Conservation (phyloP, 2,329 filamentous ascomycete genomes). For the Lasiodiplodia gonubiensis region DNA sequence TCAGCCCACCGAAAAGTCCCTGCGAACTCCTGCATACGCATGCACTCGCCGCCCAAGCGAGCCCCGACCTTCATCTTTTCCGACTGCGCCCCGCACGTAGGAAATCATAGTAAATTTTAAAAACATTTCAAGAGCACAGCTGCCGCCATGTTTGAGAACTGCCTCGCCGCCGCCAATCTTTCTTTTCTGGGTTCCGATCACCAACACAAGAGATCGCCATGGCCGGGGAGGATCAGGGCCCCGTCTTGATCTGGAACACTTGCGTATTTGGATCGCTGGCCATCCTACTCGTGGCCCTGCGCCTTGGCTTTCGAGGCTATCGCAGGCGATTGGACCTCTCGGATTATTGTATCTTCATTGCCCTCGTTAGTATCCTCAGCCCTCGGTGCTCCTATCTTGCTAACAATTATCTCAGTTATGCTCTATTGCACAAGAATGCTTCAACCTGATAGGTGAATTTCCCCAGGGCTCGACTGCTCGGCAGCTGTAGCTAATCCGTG, state of each 20-base stretch:
- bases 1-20: conserved; percentile 16
- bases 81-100: not conserved
- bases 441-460: conserved; percentile 1
- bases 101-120: not conserved
- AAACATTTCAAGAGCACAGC: conserved; percentile 2
- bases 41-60: conserved; percentile 15
- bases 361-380: not conserved
- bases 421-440: conserved; percentile 13
- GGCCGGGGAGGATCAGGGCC: conserved; percentile 12
- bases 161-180: conserved; percentile 14
- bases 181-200: conserved; percentile 15
- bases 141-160: conserved; percentile 10
- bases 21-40: conserved; percentile 15
- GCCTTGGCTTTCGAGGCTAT: conserved; percentile 22
- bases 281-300: conserved; percentile 15
- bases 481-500: not conserved
- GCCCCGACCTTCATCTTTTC: not conserved
- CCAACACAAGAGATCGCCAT: conserved; percentile 17
- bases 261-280: conserved; percentile 10
- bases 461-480: not conserved
- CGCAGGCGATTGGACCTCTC: conserved; percentile 18
- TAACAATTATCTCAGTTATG: not conserved
- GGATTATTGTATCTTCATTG: conserved; percentile 11
- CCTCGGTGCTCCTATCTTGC: not conserved
- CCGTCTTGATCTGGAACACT: conserved; percentile 17